These are phyloP conservation scores for Phytophthora uliginosa DNA, from an alignment of 352 stramenopile species.

Conservation along the genomic window DNA sequence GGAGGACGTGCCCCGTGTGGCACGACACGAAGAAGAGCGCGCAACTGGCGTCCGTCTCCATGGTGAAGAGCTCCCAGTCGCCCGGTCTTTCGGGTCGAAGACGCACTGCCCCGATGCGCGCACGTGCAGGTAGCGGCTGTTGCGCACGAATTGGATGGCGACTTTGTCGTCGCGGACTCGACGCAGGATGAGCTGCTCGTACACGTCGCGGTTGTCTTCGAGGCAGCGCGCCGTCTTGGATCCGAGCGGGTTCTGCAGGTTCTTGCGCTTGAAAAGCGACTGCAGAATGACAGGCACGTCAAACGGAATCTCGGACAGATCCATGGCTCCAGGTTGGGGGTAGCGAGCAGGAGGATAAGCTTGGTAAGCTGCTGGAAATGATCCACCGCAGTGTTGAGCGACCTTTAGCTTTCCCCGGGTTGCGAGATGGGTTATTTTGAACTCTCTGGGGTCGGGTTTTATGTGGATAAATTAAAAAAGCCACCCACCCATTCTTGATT, in stretches of 20 bases:
- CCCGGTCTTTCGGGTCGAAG: slow-evolving; percentile 37
- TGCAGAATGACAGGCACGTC: slow-evolving; percentile 40
- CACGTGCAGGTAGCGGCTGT: slow-evolving; percentile 39
- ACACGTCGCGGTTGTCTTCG: slow-evolving; percentile 36
- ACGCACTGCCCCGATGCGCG: slow-evolving; percentile 31
- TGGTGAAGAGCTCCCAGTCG: slow-evolving; percentile 44
- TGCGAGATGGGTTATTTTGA: too few species aligned
- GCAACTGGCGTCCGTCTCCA: slow-evolving; percentile 39
- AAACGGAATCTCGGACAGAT: slow-evolving; percentile 45
- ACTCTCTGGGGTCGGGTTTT: too few species aligned
- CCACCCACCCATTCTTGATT: too few species aligned
- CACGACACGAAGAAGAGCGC: slow-evolving; percentile 45
- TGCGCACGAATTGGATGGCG: slow-evolving; percentile 40
- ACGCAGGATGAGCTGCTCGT: slow-evolving; percentile 41
- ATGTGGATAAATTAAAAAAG: too few species aligned
- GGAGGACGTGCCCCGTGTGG: slow-evolving; percentile 37
- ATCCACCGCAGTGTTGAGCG: not conserved
- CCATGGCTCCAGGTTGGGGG: slow-evolving; percentile 15
- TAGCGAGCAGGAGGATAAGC: not conserved
- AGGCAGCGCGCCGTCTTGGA: slow-evolving; percentile 44
- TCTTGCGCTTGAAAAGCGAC: slow-evolving; percentile 27
- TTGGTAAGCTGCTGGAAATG: not conserved
- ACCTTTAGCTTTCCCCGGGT: too few species aligned
- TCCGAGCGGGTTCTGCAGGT: slow-evolving; percentile 40
- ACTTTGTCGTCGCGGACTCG: slow-evolving; percentile 42